These are phyloP conservation scores for Prunus mira DNA, from an alignment of 306 rosid species.

Conservation along the genomic window DNA sequence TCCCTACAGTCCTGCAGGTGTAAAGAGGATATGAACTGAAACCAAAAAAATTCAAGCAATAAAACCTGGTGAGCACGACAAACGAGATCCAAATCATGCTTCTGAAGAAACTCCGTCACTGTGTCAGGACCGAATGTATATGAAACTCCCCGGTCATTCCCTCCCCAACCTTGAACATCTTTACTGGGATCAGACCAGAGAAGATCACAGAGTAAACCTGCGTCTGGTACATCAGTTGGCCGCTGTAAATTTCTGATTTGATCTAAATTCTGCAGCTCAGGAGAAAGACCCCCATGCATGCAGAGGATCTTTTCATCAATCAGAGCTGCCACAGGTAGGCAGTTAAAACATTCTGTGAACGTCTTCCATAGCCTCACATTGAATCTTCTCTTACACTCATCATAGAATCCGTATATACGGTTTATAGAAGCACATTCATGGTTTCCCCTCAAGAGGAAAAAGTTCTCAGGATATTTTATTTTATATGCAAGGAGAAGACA, in stretches of 20 bases:
- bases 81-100: conserved; percentile 91
- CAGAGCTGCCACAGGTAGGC: conserved; percentile 91
- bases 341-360: conserved; percentile 87
- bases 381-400: conserved; percentile 97
- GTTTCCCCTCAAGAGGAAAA: conserved; percentile 91
- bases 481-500: conserved; percentile 94
- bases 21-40: conserved; percentile 24
- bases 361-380: conserved; percentile 82
- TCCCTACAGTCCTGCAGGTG: conserved; percentile 17
- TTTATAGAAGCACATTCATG: conserved; percentile 97
- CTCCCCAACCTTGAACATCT: conserved; percentile 86
- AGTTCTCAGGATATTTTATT: conserved; percentile 81
- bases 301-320: conserved; percentile 93
- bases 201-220: conserved; percentile 95
- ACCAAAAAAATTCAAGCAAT: conserved; percentile 8
- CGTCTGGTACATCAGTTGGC: conserved; percentile 93
- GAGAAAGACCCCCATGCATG: conserved; percentile 98
- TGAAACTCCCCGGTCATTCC: conserved; percentile 95
- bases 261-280: conserved; percentile 71
- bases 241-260: conserved; percentile 67
- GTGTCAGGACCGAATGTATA: conserved; percentile 88
- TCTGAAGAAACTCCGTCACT: conserved; percentile 73
- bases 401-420: conserved; percentile 92
- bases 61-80: conserved; percentile 98
- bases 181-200: conserved; percentile 95